A percentile compares a stretch with the other conserved stretches of the same genome.
These are phyloP conservation scores for Posidonia oceanica DNA, from an alignment of 116 monocot genomes.

Conservation along the genomic window DNA sequence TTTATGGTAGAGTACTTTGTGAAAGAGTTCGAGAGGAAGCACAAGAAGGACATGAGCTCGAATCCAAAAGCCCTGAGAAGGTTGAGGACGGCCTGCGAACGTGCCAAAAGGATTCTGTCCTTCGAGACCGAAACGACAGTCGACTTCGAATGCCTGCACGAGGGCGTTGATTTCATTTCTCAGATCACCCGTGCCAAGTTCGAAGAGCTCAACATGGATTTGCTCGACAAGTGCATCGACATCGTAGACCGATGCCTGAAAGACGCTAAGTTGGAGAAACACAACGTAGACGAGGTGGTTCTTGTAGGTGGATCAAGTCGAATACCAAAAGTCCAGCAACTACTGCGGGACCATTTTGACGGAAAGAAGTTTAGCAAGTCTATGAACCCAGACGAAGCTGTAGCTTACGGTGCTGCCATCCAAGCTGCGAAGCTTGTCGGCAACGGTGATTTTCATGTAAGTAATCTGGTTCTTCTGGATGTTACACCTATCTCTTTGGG, in stretches of 20 bases:
- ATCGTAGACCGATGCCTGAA: constrained; percentile 6
- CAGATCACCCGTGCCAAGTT: constrained; percentile 18
- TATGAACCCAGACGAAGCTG: constrained; percentile 22
- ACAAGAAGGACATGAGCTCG: constrained; percentile 16
- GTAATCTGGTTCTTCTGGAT: constrained; percentile 19
- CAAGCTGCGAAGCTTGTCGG: constrained; percentile 13
- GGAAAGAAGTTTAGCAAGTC: constrained; percentile 19
- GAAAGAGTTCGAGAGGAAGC: constrained; percentile 15
- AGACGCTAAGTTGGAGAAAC: constrained; percentile 9
- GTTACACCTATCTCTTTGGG: constrained; percentile 26
- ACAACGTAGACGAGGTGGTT: constrained; percentile 21
- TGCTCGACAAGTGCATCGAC: constrained; percentile 9
- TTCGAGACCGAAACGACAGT: constrained; percentile 13
- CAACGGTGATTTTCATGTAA: neutral
- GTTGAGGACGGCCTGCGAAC: constrained; percentile 23
- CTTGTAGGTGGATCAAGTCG: constrained; percentile 24
- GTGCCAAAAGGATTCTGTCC: constrained; percentile 21
- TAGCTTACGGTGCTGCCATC: constrained; percentile 23
- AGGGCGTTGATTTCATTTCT: constrained; percentile 12
- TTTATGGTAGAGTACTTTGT: constrained; percentile 14
- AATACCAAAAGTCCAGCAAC: constrained; percentile 16
- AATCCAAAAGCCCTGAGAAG: constrained; percentile 16
- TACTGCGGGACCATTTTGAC: constrained; percentile 10
- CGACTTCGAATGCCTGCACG: constrained; percentile 13
- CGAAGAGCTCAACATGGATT: neutral